Evolutionary conservation across 805 yeast species (phyloP), one percentile per base, ranked within the genome.

Genomic region (Candida sphagnicola): DNA sequence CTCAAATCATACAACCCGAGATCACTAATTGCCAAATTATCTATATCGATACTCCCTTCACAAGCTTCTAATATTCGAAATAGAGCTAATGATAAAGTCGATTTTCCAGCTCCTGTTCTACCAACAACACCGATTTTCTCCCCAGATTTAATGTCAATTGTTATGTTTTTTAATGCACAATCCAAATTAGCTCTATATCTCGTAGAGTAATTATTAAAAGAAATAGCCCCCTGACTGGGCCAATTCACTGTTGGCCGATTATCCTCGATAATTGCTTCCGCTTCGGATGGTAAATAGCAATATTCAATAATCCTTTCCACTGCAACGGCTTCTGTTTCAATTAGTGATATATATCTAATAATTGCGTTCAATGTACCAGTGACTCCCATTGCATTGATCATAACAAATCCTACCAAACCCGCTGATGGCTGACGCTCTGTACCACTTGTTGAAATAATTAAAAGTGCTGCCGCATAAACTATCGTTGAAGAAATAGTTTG

Each of bases 61-160:
- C 80, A 78, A 2, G 84, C 75, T 61, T 90, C 96, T 51, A 90
- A 85, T 33, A 89, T 77, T 49, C 97, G 69, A 71, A 86, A 89
- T 28, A 89, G 64, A 0, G 96, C 93, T 52, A 87, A 64, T 0
- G 95, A 84, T 53, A 89, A 70, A 1, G 95, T 82, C 0, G 93
- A 82, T 60, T 89, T 89, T 47, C 98, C 98, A 2, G 97, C 97
- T 46, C 98, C 98, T 0, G 98, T 90, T 57, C 98, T 77, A 18
- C 98, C 98, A 40, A 91, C 97, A 61, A 90, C 89, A 45, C 98
- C 98, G 54, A 90, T 72, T 60, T 91, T 91, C 57, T 91, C 97
- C 41, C 75, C 68, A 1, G 90, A 78, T 34, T 78, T 72, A 50
- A 91, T 78, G 10, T 74, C 63, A 17, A 91, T 54, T 41, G 67